Conservation (phyloP, 257 asterid genomes). For the Jasminum sambac region DNA sequence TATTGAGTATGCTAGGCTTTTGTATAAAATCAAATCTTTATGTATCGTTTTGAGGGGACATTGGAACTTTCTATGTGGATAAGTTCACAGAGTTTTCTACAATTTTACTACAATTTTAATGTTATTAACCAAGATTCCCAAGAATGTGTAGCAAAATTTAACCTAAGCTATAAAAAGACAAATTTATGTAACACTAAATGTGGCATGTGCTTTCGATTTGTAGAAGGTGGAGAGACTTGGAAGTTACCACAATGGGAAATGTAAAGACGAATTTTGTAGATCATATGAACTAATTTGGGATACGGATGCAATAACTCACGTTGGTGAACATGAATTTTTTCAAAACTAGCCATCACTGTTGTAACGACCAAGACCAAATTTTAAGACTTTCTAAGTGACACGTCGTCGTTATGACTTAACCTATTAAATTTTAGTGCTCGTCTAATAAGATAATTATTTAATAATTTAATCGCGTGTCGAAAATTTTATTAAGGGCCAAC, state of each 20-base stretch:
- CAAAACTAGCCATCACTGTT: conserved; percentile 15
- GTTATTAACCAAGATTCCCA: conserved; percentile 7
- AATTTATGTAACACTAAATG: conserved; percentile 5
- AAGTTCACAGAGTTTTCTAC: background rate
- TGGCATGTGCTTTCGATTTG: conserved; percentile 21
- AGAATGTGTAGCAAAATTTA: conserved; percentile 23
- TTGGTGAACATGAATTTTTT: conserved; percentile 2
- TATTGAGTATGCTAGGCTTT: no score
- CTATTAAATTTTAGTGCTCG: no score
- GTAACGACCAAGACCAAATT: no score
- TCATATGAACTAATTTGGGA: conserved; percentile 14
- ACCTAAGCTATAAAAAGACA: conserved; percentile 26
- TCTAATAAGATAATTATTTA: no score
- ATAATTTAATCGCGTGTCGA: no score
- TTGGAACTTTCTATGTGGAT: background rate
- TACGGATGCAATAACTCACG: conserved; percentile 31
- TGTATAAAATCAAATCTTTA: no score
- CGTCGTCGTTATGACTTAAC: no score
- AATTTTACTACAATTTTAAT: background rate
- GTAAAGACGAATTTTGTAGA: conserved; percentile 27
- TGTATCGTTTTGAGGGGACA: no score
- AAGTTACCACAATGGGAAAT: conserved; percentile 26
- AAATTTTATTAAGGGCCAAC: no score
- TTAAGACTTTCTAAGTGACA: no score
- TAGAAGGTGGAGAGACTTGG: conserved; percentile 25